Conservation (phyloP, 2,329 filamentous ascomycete species). For the Trichoderma atroviride region DNA sequence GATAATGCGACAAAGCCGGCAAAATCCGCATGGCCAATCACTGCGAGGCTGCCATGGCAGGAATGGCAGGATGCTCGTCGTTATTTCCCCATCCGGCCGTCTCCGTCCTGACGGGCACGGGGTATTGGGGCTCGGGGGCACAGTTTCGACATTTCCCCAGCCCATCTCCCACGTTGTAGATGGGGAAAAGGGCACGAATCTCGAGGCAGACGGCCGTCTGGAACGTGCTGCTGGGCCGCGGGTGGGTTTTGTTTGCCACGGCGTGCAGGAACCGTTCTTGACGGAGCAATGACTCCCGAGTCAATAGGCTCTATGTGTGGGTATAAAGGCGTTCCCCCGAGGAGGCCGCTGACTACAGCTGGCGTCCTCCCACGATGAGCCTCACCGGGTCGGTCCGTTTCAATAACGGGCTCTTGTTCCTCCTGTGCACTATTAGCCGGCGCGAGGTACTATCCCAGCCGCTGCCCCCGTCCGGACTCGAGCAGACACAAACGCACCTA, state of each 20-base stretch:
- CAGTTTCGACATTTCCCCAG: constrained; percentile 1
- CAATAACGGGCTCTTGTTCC: constrained; percentile 12
- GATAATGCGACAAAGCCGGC: constrained; percentile 22
- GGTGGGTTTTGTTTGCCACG: background rate
- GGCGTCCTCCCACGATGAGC: constrained; percentile 2
- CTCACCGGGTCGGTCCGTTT: constrained; percentile 25
- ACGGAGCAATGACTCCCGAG: constrained; percentile 12
- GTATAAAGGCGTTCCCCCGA: constrained; percentile 12
- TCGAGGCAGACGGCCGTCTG: background rate
- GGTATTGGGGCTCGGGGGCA: constrained; percentile 11
- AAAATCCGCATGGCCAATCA: constrained; percentile 16
- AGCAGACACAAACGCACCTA: constrained; percentile 11
- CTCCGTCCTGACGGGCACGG: background rate
- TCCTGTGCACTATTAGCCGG: constrained; percentile 21
- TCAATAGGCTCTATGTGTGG: constrained; percentile 3
- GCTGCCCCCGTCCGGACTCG: background rate
- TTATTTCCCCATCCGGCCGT: constrained; percentile 23
- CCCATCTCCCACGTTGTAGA: constrained; percentile 2
- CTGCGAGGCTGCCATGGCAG: background rate
- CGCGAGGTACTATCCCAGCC: constrained; percentile 18
- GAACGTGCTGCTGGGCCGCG: background rate
- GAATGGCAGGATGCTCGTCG: background rate
- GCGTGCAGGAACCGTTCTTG: background rate
- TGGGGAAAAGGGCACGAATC: background rate
- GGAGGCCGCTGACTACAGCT: background rate